Conservation (phyloP, 2,329 filamentous ascomycete species). For the Hirsutella rhossiliensis region DNA sequence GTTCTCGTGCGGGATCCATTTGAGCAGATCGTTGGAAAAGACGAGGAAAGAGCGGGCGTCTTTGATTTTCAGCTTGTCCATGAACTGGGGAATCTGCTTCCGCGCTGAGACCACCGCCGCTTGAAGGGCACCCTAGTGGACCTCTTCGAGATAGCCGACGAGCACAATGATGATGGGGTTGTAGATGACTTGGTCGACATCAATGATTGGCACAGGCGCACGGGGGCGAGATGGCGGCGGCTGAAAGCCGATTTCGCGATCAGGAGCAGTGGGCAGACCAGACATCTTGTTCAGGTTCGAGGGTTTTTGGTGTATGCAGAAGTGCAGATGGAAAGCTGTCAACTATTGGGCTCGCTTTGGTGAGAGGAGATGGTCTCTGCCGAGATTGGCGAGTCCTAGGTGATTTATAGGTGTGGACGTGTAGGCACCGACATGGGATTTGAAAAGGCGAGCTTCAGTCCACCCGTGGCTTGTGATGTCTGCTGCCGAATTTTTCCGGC, state of each 20-base stretch:
- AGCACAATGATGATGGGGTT: conserved; percentile 12
- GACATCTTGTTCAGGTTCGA: conserved; percentile 1
- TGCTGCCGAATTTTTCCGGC: no score
- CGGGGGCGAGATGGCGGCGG: conserved; percentile 4
- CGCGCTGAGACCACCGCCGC: conserved; percentile 6
- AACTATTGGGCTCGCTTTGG: no score
- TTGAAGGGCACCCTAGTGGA: conserved; percentile 3
- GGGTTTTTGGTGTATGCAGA: no score
- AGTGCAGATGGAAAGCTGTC: no score
- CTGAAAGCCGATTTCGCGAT: conserved; percentile 10
- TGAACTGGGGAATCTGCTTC: conserved; percentile 9
- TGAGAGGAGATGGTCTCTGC: no score
- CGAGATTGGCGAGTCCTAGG: no score
- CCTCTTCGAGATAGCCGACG: conserved; percentile 7
- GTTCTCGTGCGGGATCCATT: conserved; percentile 24
- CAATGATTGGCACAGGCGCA: conserved; percentile 1
- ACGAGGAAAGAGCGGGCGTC: conserved; percentile 10
- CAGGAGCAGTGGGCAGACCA: conserved; percentile 11
- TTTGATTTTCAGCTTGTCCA: conserved; percentile 10
- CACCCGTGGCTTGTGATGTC: no score
- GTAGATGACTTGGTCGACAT: conserved; percentile 4
- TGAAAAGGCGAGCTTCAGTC: no score
- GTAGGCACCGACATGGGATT: no score
- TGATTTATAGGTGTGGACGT: no score
- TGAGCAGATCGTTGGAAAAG: conserved; percentile 17